Conservation (phyloP, 768 basidiomycete species). For the Pisolithus tinctorius region DNA sequence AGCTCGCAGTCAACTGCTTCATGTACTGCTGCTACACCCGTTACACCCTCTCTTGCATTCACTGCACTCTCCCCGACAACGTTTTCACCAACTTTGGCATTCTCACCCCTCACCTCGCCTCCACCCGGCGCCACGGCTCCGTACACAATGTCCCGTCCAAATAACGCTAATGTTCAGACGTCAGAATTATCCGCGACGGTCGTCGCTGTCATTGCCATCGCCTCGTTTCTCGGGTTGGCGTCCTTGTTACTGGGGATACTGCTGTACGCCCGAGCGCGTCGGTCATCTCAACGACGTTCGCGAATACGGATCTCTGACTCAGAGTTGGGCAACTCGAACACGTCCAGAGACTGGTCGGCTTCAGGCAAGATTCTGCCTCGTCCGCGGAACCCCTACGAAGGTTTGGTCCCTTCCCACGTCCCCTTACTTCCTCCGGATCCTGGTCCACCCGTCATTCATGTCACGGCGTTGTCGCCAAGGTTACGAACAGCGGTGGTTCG, state of each 20-base stretch:
- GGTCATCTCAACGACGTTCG: neutral
- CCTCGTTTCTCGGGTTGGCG: conserved; percentile 10
- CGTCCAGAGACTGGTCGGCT: neutral
- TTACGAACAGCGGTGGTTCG: neutral
- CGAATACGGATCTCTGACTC: neutral
- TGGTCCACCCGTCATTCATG: neutral
- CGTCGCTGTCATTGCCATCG: conserved; percentile 12
- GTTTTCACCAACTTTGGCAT: no score
- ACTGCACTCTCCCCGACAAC: no score
- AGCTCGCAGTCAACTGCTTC: no score
- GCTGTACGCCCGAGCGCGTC: conserved; percentile 10
- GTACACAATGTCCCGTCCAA: conserved; percentile 5
- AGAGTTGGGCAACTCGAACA: neutral
- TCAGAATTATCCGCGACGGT: conserved; percentile 4
- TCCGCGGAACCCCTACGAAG: conserved; percentile 6
- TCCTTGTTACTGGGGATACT: conserved; percentile 12
- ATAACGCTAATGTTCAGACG: conserved; percentile 3
- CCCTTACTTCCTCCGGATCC: neutral
- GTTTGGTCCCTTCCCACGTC: neutral
- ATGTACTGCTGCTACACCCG: no score
- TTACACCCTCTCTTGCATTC: no score
- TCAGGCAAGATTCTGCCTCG: neutral
- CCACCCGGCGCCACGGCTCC: neutral
- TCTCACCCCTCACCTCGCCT: neutral
- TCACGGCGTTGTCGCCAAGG: neutral